Evolutionary conservation across 257 asterid genomes (phyloP).

Genomic region (Eustoma russellianum): DNA sequence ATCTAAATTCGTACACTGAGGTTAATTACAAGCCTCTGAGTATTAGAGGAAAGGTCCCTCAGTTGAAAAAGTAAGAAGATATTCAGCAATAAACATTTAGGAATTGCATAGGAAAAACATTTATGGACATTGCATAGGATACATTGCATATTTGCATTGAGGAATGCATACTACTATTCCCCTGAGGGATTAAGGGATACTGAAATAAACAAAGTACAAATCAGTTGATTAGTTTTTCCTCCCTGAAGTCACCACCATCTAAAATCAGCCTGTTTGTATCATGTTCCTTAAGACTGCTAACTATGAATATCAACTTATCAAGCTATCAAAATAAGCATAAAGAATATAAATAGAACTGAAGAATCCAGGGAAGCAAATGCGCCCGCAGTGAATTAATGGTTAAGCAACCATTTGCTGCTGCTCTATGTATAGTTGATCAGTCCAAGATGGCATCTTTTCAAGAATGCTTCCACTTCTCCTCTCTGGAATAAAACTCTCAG

Average conservation of each 20-base stretch:
- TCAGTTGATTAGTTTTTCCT: neutral
- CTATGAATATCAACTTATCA: slow-evolving; percentile 2
- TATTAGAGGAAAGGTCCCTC: no score
- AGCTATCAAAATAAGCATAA: slow-evolving; percentile 16
- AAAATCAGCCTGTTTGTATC: neutral
- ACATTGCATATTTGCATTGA: slow-evolving; percentile 3
- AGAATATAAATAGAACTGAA: slow-evolving; percentile 17
- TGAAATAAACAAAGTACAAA: slow-evolving; percentile 2
- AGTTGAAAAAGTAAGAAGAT: neutral
- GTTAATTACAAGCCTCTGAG: no score
- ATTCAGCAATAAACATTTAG: neutral
- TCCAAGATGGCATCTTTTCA: slow-evolving; percentile 47
- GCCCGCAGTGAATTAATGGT: slow-evolving; percentile 4
- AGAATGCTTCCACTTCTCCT: slow-evolving; percentile 25
- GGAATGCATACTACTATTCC: neutral
- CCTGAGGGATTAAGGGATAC: neutral
- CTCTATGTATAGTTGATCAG: slow-evolving; percentile 85
- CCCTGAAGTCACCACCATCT: slow-evolving; percentile 7
- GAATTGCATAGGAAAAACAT: neutral
- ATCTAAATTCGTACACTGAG: no score
- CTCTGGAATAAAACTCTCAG: slow-evolving; percentile 22
- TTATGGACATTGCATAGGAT: neutral
- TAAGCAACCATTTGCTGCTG: slow-evolving; percentile 78
- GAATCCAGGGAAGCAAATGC: slow-evolving; percentile 8
- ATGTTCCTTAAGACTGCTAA: neutral